A percentile compares a stretch with the other conserved stretches of the same genome.
Evolutionary conservation across 257 asterid genomes (phyloP).

Genomic region (Jaltomata sinuosa): DNA sequence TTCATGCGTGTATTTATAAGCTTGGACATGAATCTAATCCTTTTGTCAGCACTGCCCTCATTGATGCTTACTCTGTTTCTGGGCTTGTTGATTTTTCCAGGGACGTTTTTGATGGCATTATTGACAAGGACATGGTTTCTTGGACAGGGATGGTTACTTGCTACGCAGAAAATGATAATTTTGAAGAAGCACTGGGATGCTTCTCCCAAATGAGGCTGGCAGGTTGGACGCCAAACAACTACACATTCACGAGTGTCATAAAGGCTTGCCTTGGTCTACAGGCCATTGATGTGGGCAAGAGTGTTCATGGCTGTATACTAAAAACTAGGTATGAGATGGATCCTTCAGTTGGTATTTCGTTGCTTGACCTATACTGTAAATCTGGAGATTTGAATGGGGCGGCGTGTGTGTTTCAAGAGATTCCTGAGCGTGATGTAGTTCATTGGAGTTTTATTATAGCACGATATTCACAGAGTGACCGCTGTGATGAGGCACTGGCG

Average conservation of each 20-base stretch:
- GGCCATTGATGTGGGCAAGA: conserved; percentile 42
- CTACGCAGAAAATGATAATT: conserved; percentile 62
- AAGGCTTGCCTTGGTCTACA: conserved; percentile 77
- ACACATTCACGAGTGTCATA: conserved; percentile 65
- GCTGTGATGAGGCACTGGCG: conserved; percentile 56
- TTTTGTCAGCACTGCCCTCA: conserved; percentile 66
- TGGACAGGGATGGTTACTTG: conserved; percentile 92
- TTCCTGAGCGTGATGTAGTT: conserved; percentile 68
- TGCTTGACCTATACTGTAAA: conserved; percentile 76
- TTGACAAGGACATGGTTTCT: conserved; percentile 64
- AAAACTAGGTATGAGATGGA: conserved; percentile 70
- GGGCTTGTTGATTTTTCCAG: conserved; percentile 47
- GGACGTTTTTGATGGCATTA: conserved; percentile 49
- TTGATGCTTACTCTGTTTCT: conserved; percentile 66
- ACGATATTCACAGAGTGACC: conserved; percentile 71
- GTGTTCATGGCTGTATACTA: conserved; percentile 63
- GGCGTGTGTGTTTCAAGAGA: conserved; percentile 59
- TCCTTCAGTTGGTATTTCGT: conserved; percentile 69
- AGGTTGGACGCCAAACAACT: conserved; percentile 69
- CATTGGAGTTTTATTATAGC: conserved; percentile 98
- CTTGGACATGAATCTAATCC: conserved; percentile 24
- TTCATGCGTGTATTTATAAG: conserved; percentile 25
- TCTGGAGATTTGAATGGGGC: conserved; percentile 64
- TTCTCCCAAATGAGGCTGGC: conserved; percentile 54
- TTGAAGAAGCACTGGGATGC: conserved; percentile 39